Evolutionary conservation across 169 alveolate species (phyloP).

Genomic region (Plasmodium malariae): DNA sequence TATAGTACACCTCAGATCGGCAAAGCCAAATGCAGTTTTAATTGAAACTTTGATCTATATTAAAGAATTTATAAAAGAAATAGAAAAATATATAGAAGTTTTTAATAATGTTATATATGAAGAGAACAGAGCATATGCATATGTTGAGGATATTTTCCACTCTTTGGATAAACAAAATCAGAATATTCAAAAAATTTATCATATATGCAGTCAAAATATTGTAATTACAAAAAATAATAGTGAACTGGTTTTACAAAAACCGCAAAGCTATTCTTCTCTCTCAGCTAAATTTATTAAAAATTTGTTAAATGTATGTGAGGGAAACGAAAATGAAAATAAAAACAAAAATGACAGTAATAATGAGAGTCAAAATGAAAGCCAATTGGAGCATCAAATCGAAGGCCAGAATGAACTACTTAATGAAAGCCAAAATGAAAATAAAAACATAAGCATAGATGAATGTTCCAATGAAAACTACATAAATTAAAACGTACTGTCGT

Average conservation of each 20-base stretch:
- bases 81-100: conserved; percentile 58
- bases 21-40: conserved; percentile 59
- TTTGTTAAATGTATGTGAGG: conserved; percentile 35
- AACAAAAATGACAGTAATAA: background rate
- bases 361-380: background rate
- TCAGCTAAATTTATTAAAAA: conserved; percentile 40
- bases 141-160: conserved; percentile 35
- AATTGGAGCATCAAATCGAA: conserved; percentile 4
- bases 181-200: conserved; percentile 60
- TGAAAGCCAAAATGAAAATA: conserved; percentile 2
- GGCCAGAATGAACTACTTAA: conserved; percentile 2
- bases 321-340: conserved; percentile 14
- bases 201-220: conserved; percentile 72
- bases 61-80: conserved; percentile 73
- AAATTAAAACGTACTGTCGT: background rate
- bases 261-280: conserved; percentile 58
- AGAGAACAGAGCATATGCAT: conserved; percentile 53
- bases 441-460: background rate
- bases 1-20: conserved; percentile 65
- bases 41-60: conserved; percentile 61
- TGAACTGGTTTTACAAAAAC: conserved; percentile 68
- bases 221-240: conserved; percentile 72
- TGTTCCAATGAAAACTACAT: background rate
- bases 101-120: conserved; percentile 63
- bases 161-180: conserved; percentile 55